A percentile compares a stretch with the other conserved stretches of the same genome.
These are phyloP conservation scores for Cyberlindnera amylophila DNA, from an alignment of 805 yeast species.

Conservation along the genomic window DNA sequence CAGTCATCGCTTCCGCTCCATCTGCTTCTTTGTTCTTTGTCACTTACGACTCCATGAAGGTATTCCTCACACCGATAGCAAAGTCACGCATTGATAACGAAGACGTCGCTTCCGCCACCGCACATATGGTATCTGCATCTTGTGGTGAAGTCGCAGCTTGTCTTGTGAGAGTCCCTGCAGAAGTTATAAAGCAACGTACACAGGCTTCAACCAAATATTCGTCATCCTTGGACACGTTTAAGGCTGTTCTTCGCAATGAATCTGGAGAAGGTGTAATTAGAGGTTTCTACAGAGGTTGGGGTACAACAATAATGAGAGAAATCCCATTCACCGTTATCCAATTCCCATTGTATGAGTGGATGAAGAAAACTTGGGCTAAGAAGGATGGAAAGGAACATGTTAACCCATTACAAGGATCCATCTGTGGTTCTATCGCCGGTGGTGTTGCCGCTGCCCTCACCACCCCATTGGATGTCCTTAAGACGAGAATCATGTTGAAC, in stretches of 20 bases:
- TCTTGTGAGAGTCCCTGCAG: constrained; percentile 92
- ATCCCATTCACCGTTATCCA: constrained; percentile 96
- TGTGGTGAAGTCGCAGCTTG: constrained; percentile 93
- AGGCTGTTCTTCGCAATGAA: constrained; percentile 53
- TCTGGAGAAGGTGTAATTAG: constrained; percentile 73
- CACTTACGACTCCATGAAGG: constrained; percentile 77
- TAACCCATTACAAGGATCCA: constrained; percentile 72
- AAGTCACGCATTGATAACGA: constrained; percentile 27
- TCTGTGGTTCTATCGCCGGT: constrained; percentile 81
- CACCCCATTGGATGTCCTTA: constrained; percentile 75
- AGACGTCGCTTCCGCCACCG: constrained; percentile 33
- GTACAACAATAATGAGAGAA: constrained; percentile 87
- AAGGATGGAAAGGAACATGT: constrained; percentile 35
- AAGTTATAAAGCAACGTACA: constrained; percentile 91
- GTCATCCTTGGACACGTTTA: constrained; percentile 72
- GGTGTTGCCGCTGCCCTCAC: constrained; percentile 79
- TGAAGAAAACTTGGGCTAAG: constrained; percentile 59
- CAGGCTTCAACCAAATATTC: constrained; percentile 59
- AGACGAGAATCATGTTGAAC: constrained; percentile 82
- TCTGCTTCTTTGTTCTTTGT: constrained; percentile 73
- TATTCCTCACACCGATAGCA: constrained; percentile 36
- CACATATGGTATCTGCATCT: constrained; percentile 87
- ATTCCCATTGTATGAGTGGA: constrained; percentile 85
- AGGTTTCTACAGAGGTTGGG: constrained; percentile 92
- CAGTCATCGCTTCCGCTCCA: constrained; percentile 94